Conservation (phyloP, 768 basidiomycete species). For the Inosperma sp. region DNA sequence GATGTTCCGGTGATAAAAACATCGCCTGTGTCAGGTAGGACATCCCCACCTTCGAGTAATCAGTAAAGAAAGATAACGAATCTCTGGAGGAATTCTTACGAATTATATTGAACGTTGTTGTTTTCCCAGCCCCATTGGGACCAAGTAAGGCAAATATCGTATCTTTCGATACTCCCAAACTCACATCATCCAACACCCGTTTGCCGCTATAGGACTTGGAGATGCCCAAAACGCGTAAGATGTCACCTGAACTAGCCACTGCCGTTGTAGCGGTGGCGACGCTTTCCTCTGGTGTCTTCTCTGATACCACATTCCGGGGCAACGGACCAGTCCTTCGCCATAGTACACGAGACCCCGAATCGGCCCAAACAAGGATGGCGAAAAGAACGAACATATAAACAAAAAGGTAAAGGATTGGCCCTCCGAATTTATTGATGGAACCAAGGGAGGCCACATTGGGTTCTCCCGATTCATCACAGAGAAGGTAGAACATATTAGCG, state of each 20-base stretch:
- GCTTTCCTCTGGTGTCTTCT: constrained; percentile 36
- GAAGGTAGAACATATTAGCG: constrained; percentile 69
- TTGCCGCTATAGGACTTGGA: constrained; percentile 55
- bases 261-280: constrained; percentile 50
- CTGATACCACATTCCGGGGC: constrained; percentile 9
- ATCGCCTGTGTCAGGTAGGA: constrained; percentile 64
- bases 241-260: constrained; percentile 46
- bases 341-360: constrained; percentile 58
- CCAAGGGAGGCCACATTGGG: constrained; percentile 47
- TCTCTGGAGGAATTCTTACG: constrained; percentile 38
- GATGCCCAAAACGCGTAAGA: constrained; percentile 58
- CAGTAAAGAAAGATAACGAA: background rate
- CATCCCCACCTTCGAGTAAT: constrained; percentile 54
- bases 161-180: constrained; percentile 57
- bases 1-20: constrained; percentile 63
- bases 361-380: constrained; percentile 61
- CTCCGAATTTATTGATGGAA: constrained; percentile 57
- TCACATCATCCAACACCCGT: constrained; percentile 69
- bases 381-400: constrained; percentile 55
- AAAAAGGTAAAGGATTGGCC: constrained; percentile 71
- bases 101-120: constrained; percentile 77
- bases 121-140: constrained; percentile 82
- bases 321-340: constrained; percentile 23
- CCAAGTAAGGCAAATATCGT: constrained; percentile 71
- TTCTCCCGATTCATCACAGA: constrained; percentile 53